Evolutionary conservation across 352 stramenopile species (phyloP).

Genomic region (Phytophthora cajani): DNA sequence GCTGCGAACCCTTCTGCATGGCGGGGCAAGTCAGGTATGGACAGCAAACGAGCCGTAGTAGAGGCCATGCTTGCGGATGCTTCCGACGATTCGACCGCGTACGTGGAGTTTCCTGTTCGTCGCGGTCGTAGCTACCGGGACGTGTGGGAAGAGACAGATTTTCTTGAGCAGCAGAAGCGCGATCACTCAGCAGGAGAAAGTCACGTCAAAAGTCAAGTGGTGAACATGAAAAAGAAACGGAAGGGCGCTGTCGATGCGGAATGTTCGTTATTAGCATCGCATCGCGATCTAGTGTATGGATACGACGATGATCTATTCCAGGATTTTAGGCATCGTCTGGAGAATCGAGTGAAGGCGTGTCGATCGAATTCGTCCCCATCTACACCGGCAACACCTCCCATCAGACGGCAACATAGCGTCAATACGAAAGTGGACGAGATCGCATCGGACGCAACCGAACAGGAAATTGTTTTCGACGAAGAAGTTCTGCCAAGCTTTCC

Average conservation of each 20-base stretch:
- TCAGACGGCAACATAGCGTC: conserved; percentile 27
- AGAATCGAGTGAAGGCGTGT: conserved; percentile 37
- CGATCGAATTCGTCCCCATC: conserved; percentile 13
- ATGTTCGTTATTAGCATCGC: conserved; percentile 36
- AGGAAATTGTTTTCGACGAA: conserved; percentile 39
- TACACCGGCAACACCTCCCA: conserved; percentile 18
- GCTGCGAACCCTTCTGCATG: conserved; percentile 46
- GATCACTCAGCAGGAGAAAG: conserved; percentile 39
- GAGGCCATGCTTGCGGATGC: conserved; percentile 55
- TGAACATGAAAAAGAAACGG: conserved; percentile 40
- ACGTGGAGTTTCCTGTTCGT: conserved; percentile 42
- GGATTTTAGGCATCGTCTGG: conserved; percentile 51
- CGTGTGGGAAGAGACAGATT: conserved; percentile 82
- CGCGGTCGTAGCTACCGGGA: conserved; percentile 78
- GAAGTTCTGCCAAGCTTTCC: conserved; percentile 50
- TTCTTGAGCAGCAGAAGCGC: conserved; percentile 44
- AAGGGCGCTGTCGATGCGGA: conserved; percentile 25
- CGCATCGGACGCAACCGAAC: conserved; percentile 16
- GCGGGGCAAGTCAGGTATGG: conserved; percentile 14
- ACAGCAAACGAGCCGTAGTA: conserved; percentile 48
- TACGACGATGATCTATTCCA: conserved; percentile 82
- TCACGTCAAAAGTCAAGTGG: conserved; percentile 26
- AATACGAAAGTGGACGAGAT: conserved; percentile 16
- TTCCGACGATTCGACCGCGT: conserved; percentile 26
- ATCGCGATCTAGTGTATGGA: conserved; percentile 73